These are phyloP conservation scores for Zelopaecilomyces penicillatus DNA, from an alignment of 2,329 filamentous ascomycete genomes.

Conservation along the genomic window DNA sequence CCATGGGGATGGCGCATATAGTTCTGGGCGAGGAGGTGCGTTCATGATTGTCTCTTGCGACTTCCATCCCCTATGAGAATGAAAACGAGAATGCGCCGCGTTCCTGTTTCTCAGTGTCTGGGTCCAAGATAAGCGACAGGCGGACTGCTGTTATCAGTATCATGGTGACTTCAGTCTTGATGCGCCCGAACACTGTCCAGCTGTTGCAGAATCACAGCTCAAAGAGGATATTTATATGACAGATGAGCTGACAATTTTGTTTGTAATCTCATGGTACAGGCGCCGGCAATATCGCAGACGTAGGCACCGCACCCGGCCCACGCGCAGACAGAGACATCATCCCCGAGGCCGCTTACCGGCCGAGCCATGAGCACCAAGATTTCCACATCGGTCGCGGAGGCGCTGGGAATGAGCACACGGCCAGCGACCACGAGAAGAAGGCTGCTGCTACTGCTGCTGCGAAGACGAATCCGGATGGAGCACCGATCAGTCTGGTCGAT, in stretches of 20 bases:
- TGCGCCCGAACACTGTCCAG: too few species aligned
- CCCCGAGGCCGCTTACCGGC: slow-evolving; percentile 43
- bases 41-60: background rate
- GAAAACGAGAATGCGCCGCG: too few species aligned
- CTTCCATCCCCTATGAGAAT: too few species aligned
- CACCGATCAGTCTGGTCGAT: slow-evolving; percentile 41
- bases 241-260: too few species aligned
- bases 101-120: too few species aligned
- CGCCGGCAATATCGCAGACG: slow-evolving; percentile 50
- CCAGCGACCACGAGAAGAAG: slow-evolving; percentile 21
- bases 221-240: too few species aligned
- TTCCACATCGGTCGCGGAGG: slow-evolving; percentile 54
- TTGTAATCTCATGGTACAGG: slow-evolving; percentile 26
- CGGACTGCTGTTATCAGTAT: background rate
- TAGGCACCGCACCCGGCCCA: slow-evolving; percentile 26
- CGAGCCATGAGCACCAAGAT: slow-evolving; percentile 38
- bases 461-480: slow-evolving; percentile 16
- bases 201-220: too few species aligned
- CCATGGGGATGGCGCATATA: slow-evolving; percentile 51
- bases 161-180: background rate
- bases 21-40: slow-evolving; percentile 51
- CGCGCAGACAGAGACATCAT: slow-evolving; percentile 45
- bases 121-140: too few species aligned
- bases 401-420: slow-evolving; percentile 46
- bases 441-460: slow-evolving; percentile 13